phyloP scores from a whole-genome alignment of 768 basidiomycete genomes.

The Russula brevipes region DNA sequence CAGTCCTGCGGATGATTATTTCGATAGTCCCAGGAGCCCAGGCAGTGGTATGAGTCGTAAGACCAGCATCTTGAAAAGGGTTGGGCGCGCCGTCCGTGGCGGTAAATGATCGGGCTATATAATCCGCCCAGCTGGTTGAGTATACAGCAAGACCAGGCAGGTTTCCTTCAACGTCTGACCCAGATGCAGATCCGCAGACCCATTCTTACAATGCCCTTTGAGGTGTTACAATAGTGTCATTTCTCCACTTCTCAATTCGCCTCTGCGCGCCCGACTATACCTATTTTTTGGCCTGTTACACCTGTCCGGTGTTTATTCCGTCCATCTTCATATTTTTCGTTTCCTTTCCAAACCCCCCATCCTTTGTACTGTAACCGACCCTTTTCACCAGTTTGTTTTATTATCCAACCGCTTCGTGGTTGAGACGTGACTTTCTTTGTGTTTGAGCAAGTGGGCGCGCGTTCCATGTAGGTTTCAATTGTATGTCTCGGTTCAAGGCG shows the following conservation, averaged over 20 bases:
- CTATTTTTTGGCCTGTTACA: conserved; percentile 1
- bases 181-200: not conserved
- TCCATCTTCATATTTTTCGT: not conserved
- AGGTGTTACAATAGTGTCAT: not conserved
- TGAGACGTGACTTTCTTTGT: conserved; percentile 3
- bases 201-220: not conserved
- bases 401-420: conserved; percentile 4
- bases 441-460: conserved; percentile 5
- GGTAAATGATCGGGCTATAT: conserved; percentile 13
- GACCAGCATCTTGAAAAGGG: conserved; percentile 24
- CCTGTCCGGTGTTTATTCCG: conserved; percentile 3
- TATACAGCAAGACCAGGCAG: not conserved
- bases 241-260: not conserved
- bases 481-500: conserved; percentile 17
- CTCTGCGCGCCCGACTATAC: conserved; percentile 7
- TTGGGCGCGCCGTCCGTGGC: conserved; percentile 23
- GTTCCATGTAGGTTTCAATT: conserved; percentile 24
- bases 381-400: conserved; percentile 12
- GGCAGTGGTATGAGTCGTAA: conserved; percentile 22
- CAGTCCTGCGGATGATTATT: conserved; percentile 23
- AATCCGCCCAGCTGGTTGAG: not conserved
- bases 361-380: conserved; percentile 17
- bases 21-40: conserved; percentile 3
- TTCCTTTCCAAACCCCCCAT: not conserved
- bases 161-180: not conserved